phyloP scores from a whole-genome alignment of 495 filamentous ascomycete genomes.

The Tuber aestivum region DNA sequence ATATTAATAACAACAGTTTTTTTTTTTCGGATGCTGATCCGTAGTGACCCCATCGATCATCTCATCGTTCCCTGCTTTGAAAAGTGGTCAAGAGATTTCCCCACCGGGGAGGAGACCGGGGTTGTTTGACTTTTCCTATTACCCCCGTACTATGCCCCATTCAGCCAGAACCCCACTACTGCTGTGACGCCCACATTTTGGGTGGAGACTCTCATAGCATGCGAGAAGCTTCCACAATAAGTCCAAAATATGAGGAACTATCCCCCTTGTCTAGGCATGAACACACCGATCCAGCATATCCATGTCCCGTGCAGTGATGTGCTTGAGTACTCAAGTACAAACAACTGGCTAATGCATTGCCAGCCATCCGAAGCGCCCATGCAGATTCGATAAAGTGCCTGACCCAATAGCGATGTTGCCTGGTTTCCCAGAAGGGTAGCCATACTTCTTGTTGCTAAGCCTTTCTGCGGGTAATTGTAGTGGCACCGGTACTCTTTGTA shows the following conservation, averaged over 20 bases:
- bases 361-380: neutral
- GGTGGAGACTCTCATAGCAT: neutral
- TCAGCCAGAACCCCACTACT: neutral
- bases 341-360: neutral
- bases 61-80: neutral
- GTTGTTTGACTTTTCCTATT: neutral
- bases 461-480: neutral
- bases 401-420: neutral
- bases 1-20: neutral
- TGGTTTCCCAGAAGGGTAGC: neutral
- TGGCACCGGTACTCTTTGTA: neutral
- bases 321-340: neutral
- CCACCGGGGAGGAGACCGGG: neutral
- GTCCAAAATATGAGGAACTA: neutral
- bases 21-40: neutral
- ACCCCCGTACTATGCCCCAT: neutral
- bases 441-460: too few relatives aligned
- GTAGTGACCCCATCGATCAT: neutral
- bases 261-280: neutral
- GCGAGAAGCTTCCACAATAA: neutral
- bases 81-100: neutral
- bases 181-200: neutral
- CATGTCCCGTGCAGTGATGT: neutral
- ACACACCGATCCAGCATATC: neutral
- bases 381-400: neutral